Conservation (phyloP, 78 protist species). For the Dictyostelium brefeldianum region DNA sequence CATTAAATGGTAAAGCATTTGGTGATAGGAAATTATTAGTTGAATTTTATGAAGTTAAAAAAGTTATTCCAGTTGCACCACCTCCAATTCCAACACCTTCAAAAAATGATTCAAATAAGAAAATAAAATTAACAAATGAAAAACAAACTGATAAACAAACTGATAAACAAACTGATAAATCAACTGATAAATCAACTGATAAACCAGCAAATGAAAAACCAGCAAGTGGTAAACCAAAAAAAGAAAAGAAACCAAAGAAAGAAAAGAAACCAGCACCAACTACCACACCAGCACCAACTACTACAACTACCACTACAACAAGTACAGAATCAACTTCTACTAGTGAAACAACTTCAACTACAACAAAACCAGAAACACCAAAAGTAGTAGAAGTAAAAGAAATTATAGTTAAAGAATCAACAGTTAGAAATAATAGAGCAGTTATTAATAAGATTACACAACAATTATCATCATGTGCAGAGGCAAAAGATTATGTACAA, state of each 20-base stretch:
- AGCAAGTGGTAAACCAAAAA: not conserved
- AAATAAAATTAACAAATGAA: not conserved
- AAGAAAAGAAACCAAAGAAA: not conserved
- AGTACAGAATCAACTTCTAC: not conserved
- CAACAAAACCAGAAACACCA: not conserved
- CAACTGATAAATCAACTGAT: not conserved
- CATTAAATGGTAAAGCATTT: slow-evolving; percentile 17
- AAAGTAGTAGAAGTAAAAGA: slow-evolving; percentile 7
- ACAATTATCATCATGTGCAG: slow-evolving; percentile 62
- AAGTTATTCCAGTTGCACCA: not conserved
- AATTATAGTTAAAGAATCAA: slow-evolving; percentile 9
- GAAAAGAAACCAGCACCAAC: not conserved
- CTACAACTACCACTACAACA: not conserved
- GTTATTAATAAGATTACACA: slow-evolving; percentile 69
- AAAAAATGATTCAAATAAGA: not conserved
- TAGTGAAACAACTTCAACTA: not conserved
- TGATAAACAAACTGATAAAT: not conserved
- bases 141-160: slow-evolving; percentile 23
- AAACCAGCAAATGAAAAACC: not conserved
- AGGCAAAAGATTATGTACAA: slow-evolving; percentile 40
- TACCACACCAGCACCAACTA: not conserved
- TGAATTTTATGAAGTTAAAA: slow-evolving; percentile 30
- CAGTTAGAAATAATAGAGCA: slow-evolving; percentile 55
- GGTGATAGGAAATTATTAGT: slow-evolving; percentile 38
- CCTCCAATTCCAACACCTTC: not conserved